Evolutionary conservation across 1,284 basidiomycete genomes (phyloP).

Genomic region (Leccinum pachyderme): DNA sequence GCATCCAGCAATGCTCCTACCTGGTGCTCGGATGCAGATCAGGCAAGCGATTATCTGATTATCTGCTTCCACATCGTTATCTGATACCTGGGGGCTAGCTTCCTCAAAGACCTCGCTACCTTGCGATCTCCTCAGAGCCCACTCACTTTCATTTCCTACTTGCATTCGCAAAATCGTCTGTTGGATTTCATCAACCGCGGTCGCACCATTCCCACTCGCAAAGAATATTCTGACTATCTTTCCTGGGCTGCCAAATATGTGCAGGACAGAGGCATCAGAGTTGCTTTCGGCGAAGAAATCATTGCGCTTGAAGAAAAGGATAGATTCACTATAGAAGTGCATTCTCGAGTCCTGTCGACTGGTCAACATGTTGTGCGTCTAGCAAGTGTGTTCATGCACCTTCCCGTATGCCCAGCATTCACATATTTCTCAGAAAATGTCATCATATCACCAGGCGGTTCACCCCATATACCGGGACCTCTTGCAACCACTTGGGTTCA

Average conservation of each 20-base stretch:
- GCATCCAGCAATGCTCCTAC: slow-evolving; percentile 61
- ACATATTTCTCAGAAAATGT: slow-evolving; percentile 39
- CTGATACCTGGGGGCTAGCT: slow-evolving; percentile 35
- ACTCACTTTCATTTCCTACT: slow-evolving; percentile 58
- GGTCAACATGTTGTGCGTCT: slow-evolving; percentile 36
- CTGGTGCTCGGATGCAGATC: slow-evolving; percentile 59
- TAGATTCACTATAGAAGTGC: slow-evolving; percentile 40
- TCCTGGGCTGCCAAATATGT: slow-evolving; percentile 52
- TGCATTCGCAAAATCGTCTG: slow-evolving; percentile 51
- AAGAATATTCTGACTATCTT: slow-evolving; percentile 65
- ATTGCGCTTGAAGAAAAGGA: slow-evolving; percentile 38
- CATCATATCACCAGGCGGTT: slow-evolving; percentile 53
- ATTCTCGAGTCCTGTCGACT: slow-evolving; percentile 36
- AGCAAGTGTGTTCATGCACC: slow-evolving; percentile 38
- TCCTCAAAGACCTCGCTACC: slow-evolving; percentile 61
- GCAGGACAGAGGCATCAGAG: slow-evolving; percentile 41
- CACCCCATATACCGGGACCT: slow-evolving; percentile 42
- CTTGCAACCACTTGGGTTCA: slow-evolving; percentile 36
- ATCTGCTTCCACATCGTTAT: background rate
- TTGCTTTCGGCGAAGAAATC: slow-evolving; percentile 51
- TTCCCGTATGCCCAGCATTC: slow-evolving; percentile 8
- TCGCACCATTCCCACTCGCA: slow-evolving; percentile 90
- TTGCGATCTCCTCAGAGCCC: slow-evolving; percentile 53
- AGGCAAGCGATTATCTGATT: slow-evolving; percentile 34
- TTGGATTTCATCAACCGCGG: slow-evolving; percentile 76